A percentile compares a stretch with the other conserved stretches of the same genome.
Evolutionary conservation across 331 rosid species (phyloP).

Genomic region (Pyracantha coccinea): DNA sequence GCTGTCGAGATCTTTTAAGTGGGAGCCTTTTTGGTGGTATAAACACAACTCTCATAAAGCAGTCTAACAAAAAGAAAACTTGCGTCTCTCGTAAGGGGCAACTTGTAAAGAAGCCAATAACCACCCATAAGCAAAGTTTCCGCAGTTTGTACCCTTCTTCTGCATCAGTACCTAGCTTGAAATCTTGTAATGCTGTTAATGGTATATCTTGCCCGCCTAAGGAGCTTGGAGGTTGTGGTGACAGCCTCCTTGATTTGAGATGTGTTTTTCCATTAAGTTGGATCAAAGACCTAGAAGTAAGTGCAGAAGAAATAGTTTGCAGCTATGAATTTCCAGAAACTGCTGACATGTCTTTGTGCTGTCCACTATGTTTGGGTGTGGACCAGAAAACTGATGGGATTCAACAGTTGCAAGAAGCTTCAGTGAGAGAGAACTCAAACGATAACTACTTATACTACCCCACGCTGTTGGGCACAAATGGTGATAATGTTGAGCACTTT

Average conservation of each 20-base stretch:
- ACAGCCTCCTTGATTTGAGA: slow-evolving; percentile 70
- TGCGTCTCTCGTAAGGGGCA: slow-evolving; percentile 24
- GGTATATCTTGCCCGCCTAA: slow-evolving; percentile 52
- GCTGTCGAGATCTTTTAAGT: slow-evolving; percentile 46
- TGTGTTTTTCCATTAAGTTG: slow-evolving; percentile 56
- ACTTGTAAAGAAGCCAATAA: slow-evolving; percentile 28
- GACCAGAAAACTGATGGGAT: slow-evolving; percentile 36
- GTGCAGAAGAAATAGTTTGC: slow-evolving; percentile 95
- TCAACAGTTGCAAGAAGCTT: slow-evolving; percentile 52
- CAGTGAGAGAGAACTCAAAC: slow-evolving; percentile 61
- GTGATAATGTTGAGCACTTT: slow-evolving; percentile 79
- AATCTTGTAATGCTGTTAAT: slow-evolving; percentile 28
- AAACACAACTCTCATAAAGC: slow-evolving; percentile 21
- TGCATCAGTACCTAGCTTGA: slow-evolving; percentile 30
- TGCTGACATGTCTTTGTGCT: slow-evolving; percentile 52
- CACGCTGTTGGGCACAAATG: slow-evolving; percentile 36
- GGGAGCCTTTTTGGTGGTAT: slow-evolving; percentile 31
- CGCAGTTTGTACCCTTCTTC: slow-evolving; percentile 23
- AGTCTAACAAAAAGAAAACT: slow-evolving; percentile 27
- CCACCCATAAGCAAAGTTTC: slow-evolving; percentile 8
- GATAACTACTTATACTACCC: slow-evolving; percentile 75
- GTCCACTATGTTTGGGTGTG: slow-evolving; percentile 58
- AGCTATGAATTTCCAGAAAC: slow-evolving; percentile 96
- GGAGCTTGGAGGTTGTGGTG: slow-evolving; percentile 67
- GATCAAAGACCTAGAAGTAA: slow-evolving; percentile 79